Conservation (phyloP, 805 yeast species). For the Candida bentonensis region DNA sequence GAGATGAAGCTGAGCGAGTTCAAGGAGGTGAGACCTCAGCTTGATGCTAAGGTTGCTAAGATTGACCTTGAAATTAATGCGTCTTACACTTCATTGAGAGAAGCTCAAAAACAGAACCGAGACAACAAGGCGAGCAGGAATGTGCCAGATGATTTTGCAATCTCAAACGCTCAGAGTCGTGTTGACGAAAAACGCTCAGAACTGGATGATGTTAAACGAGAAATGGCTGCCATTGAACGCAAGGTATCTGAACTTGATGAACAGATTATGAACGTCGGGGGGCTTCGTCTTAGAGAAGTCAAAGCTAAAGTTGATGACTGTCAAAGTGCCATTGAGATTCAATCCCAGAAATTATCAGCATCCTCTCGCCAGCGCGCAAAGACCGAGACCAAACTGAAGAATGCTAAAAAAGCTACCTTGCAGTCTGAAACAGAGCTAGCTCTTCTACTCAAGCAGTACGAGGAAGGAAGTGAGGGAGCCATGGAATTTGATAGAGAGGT, state of each 20-base stretch:
- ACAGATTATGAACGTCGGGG: conserved; percentile 82
- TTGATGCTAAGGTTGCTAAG: conserved; percentile 48
- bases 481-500: conserved; percentile 25
- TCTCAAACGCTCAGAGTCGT: conserved; percentile 4
- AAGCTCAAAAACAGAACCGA: conserved; percentile 30
- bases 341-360: background rate
- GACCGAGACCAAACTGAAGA: background rate
- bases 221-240: conserved; percentile 29
- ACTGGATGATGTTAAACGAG: conserved; percentile 9
- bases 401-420: background rate
- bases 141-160: conserved; percentile 11
- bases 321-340: conserved; percentile 19
- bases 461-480: conserved; percentile 14
- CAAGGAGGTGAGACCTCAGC: conserved; percentile 54
- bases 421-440: background rate
- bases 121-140: conserved; percentile 13
- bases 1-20: conserved; percentile 40
- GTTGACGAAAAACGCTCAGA: conserved; percentile 6
- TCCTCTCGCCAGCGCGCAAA: background rate
- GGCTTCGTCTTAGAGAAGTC: conserved; percentile 47
- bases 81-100: conserved; percentile 36
- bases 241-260: conserved; percentile 53
- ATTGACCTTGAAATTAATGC: conserved; percentile 51
- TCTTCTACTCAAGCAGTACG: background rate
- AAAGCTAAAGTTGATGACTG: conserved; percentile 66